Conservation (phyloP, 2,329 filamentous ascomycete genomes). For the Penicillium psychrosexuale region DNA sequence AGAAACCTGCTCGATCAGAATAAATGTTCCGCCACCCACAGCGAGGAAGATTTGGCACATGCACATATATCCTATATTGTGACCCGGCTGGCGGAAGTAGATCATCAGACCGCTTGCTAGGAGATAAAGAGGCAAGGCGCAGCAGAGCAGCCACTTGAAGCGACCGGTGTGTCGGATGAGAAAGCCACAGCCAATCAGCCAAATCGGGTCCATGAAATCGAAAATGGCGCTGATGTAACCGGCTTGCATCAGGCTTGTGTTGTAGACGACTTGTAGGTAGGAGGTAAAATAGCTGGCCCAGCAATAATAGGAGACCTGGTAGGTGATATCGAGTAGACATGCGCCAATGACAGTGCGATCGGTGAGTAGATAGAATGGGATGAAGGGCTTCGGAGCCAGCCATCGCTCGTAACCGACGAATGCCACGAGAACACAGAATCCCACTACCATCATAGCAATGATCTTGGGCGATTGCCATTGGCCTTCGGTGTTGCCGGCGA, state of each 20-base stretch:
- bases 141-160: conserved; percentile 54
- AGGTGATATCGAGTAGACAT: conserved; percentile 28
- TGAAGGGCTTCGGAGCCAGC: conserved; percentile 45
- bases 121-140: conserved; percentile 53
- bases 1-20: conserved; percentile 55
- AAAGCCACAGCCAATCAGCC: conserved; percentile 37
- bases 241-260: conserved; percentile 29
- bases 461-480: conserved; percentile 47
- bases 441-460: conserved; percentile 53
- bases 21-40: conserved; percentile 52
- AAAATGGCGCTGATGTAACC: conserved; percentile 49
- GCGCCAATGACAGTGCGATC: conserved; percentile 30
- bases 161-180: conserved; percentile 50
- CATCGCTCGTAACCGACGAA: conserved; percentile 56
- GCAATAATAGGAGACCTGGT: conserved; percentile 32
- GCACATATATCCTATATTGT: conserved; percentile 52
- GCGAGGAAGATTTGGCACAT: conserved; percentile 60
- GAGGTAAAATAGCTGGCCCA: conserved; percentile 30
- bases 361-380: conserved; percentile 44
- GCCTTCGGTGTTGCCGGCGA: conserved; percentile 42
- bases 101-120: conserved; percentile 57
- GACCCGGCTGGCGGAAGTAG: conserved; percentile 50
- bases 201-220: conserved; percentile 43
- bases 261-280: conserved; percentile 27
- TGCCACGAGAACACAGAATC: conserved; percentile 50